Base-by-base conservation (phyloP, 2,329 filamentous ascomycete species). In the Exophiala spinifera region DNA sequence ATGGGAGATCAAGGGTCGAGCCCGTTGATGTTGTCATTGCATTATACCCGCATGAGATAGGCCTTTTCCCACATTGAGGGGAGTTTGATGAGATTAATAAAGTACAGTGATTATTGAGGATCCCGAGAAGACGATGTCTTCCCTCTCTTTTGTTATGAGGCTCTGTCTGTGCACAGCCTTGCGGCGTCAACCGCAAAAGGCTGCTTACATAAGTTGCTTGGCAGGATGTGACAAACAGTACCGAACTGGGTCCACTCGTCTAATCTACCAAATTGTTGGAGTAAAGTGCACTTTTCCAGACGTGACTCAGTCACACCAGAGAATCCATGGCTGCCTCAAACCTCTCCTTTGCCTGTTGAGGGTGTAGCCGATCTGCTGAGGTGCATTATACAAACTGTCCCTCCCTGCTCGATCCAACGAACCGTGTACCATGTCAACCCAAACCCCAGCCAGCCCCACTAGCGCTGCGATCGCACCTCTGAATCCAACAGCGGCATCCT, bases 401-500 rank as follows among this genome's bases (percentile, higher is more conserved):
- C 3, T 39, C 13, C 36, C 36, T 39, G 13, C 5, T 15, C 3
- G 13, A 8, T 25, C 28, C 8, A 37, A 46, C 39, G n/a, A n/a
- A 39, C 21, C 17, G 23, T 19, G 17, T 13, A 46, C 15, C n/a
- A 58, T 58, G 56, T 40, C 39, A 19, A 52, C 55, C 28, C 50
- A 47, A 28, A 52, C 47, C 8, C 37, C 51, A 43, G 28, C 42
- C 42, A 49, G 45, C 44, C 14, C 51, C n/a, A 15, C 42, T 19
- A 37, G 36, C 15, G 51, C 11, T 31, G 28, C 19, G 14, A 45
- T 10, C 20, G 43, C 49, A 10, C 13, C 49, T 31, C 59, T 63
- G 31, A 59, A 63, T 45, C 61, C 61, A 21, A 55, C 55, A 19
- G 61, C 61, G 31, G 44, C 61, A 20, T 46, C 56, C 11, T 63